Evolutionary conservation across 345 rosid genomes (phyloP), one percentile per base, ranked within the genome.

Genomic region (Populus ilicifolia): DNA sequence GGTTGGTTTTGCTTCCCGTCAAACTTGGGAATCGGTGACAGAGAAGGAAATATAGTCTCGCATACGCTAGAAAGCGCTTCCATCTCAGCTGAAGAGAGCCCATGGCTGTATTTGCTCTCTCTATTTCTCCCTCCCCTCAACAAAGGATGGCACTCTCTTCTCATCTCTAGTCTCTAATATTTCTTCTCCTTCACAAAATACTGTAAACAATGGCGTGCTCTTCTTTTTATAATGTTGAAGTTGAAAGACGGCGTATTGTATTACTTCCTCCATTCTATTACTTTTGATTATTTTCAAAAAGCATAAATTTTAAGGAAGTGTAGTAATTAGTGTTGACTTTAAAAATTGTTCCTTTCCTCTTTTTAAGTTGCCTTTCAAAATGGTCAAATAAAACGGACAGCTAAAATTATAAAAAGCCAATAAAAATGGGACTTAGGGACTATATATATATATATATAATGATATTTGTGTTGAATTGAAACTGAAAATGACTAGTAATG

Each of bases 41-140:
- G 46, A 79, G 94, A 71, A 67, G 97, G 96, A 69, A 89, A 79
- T 14, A 89, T 4, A 9, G 84, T 84, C 67, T 90, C 91, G n/a
- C 91, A 91, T 38, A 92, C 7, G 80, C 88, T 79, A 16, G 84
- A 72, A 77, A 94, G 69, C 1, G 92, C 50, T 14, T 78, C 75
- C 75, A 94, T 86, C 86, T 94, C 96, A 4, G 65, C 75, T 30
- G 85, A 79, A 54, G 89, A 81, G 73, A 92, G 67, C 30, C 86
- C 87, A 23, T 84, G 88, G 12, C 13, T 66, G 84, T 80, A 64
- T 69, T 76, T 83, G 21, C 50, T 63, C 10, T 23, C 66, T 43
- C 62, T 48, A 71, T 38, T 38, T 20, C 43, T 80, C 48, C 62
- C 61, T 36, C 90, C 87, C 18, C 63, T 81, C 84, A 86, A 73